These are phyloP conservation scores for Vitis rotundifolia DNA, from an alignment of 164 flowering plant species.

Conservation along the genomic window DNA sequence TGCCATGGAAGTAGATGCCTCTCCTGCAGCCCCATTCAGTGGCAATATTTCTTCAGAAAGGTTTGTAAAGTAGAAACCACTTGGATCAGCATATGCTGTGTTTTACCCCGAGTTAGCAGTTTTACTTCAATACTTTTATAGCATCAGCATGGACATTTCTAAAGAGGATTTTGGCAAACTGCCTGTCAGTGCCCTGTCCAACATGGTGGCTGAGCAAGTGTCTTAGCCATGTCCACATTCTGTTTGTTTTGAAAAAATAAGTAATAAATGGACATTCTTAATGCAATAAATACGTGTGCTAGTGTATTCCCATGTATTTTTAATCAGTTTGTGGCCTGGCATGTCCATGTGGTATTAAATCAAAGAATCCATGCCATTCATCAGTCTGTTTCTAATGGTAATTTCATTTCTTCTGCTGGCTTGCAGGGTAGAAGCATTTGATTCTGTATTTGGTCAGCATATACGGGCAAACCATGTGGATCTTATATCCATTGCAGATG, in stretches of 20 bases:
- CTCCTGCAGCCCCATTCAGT: slow-evolving; percentile 40
- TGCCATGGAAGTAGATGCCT: slow-evolving; percentile 88
- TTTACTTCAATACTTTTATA: neutral
- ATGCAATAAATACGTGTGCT: too few species aligned
- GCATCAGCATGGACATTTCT: too few species aligned
- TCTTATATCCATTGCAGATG: slow-evolving; percentile 57
- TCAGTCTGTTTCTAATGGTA: neutral
- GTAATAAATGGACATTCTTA: too few species aligned
- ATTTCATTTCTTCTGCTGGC: neutral
- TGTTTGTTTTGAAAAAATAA: too few species aligned
- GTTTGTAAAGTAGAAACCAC: slow-evolving; percentile 27
- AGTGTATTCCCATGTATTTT: neutral
- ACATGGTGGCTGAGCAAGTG: too few species aligned
- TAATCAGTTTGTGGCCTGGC: neutral
- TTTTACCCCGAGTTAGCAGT: neutral
- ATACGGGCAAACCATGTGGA: slow-evolving; percentile 75
- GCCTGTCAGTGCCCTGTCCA: too few species aligned
- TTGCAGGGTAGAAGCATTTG: slow-evolving; percentile 79
- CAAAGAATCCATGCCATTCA: neutral
- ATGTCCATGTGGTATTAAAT: too few species aligned
- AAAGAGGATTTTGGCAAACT: too few species aligned
- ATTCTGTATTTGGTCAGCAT: slow-evolving; percentile 66
- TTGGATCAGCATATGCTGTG: neutral
- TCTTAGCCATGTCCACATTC: too few species aligned
- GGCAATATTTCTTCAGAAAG: slow-evolving; percentile 54